phyloP scores from a whole-genome alignment of 345 rosid genomes.

The Salix purpurea region DNA sequence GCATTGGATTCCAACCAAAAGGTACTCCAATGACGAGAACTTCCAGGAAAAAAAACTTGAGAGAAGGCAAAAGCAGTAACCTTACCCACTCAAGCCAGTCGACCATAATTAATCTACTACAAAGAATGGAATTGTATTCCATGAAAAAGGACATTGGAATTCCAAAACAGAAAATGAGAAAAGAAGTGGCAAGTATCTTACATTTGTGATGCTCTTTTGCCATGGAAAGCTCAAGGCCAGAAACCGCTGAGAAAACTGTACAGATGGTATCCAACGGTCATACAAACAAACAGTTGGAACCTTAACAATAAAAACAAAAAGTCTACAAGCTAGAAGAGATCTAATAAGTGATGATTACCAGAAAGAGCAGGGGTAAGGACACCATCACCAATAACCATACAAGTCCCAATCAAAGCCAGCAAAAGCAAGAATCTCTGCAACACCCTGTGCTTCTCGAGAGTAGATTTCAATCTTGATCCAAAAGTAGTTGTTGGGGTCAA shows the following conservation, averaged over 20 bases:
- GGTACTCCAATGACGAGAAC: not conserved
- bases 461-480: constrained; percentile 56
- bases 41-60: not conserved
- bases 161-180: not conserved
- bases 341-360: constrained; percentile 36
- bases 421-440: constrained; percentile 74
- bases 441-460: constrained; percentile 58
- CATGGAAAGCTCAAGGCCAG: constrained; percentile 82
- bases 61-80: not conserved
- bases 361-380: constrained; percentile 85
- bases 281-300: constrained; percentile 5
- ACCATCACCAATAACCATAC: constrained; percentile 97
- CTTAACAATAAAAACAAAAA: not conserved
- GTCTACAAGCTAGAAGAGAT: constrained; percentile 2
- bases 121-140: not conserved
- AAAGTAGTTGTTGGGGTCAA: constrained; percentile 35
- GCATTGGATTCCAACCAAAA: not conserved
- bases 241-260: constrained; percentile 88
- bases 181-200: constrained; percentile 23
- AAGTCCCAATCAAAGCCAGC: constrained; percentile 81
- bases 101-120: not conserved
- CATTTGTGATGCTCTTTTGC: constrained; percentile 78
- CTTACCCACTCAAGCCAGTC: not conserved
- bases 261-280: constrained; percentile 3
- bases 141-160: not conserved